These are phyloP conservation scores for Paralagenidium karlingii DNA, from an alignment of 352 stramenopile genomes.

Conservation along the genomic window DNA sequence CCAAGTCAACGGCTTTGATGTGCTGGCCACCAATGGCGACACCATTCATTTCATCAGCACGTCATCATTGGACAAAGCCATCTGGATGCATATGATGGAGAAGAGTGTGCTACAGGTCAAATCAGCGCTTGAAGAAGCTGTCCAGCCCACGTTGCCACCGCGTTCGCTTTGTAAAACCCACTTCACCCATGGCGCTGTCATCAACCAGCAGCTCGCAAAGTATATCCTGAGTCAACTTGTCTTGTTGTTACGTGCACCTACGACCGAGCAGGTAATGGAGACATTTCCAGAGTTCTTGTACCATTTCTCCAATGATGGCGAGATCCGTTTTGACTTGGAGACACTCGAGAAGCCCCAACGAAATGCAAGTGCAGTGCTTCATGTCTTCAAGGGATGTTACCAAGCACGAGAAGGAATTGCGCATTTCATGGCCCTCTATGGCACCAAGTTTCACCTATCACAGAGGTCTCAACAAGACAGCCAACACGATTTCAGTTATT, in stretches of 20 bases:
- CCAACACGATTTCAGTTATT: constrained; percentile 74
- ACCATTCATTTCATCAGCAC: constrained; percentile 77
- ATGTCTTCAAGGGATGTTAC: constrained; percentile 80
- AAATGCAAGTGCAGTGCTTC: too few species aligned
- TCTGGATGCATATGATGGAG: constrained; percentile 79
- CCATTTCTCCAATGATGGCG: constrained; percentile 78
- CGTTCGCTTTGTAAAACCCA: constrained; percentile 20
- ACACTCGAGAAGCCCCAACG: constrained; percentile 54
- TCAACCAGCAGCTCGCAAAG: constrained; percentile 51
- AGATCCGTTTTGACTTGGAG: constrained; percentile 76
- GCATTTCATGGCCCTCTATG: constrained; percentile 69
- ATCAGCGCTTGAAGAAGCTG: constrained; percentile 1
- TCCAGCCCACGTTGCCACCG: constrained; percentile 7
- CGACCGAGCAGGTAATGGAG: constrained; percentile 32
- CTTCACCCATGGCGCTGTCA: constrained; percentile 27
- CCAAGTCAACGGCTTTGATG: constrained; percentile 67
- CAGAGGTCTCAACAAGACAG: constrained; percentile 5
- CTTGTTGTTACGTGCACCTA: constrained; percentile 25
- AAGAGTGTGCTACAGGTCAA: constrained; percentile 21
- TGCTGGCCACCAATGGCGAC: constrained; percentile 73
- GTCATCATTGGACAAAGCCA: constrained; percentile 55
- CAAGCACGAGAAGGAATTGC: constrained; percentile 77
- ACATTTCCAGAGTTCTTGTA: constrained; percentile 48
- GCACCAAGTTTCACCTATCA: constrained; percentile 43
- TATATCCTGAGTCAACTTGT: constrained; percentile 58